Percentiles rank a stretch among this genome's conserved stretches.
phyloP scores from a whole-genome alignment of 768 basidiomycete species.

The Daedaleopsis sinensis region DNA sequence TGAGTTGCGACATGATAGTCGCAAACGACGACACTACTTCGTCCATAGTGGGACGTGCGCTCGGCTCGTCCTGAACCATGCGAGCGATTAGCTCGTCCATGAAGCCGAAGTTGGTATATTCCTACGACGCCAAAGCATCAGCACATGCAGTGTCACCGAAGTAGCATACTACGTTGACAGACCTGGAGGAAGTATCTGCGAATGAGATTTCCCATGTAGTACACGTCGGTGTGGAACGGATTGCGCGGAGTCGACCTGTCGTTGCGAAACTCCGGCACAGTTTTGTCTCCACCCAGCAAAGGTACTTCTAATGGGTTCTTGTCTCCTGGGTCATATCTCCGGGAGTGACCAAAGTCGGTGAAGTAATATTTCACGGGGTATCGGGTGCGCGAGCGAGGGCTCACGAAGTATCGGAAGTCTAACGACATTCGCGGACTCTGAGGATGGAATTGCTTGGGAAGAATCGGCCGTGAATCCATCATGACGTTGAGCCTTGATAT shows the following conservation, averaged over 20 bases:
- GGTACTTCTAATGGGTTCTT: conserved; percentile 25
- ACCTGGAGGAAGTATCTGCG: conserved; percentile 20
- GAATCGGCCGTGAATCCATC: conserved; percentile 18
- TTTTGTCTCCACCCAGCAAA: conserved; percentile 22
- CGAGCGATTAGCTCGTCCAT: conserved; percentile 28
- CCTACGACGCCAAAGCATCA: neutral
- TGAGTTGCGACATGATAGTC: neutral
- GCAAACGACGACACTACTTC: neutral
- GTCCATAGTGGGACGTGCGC: conserved; percentile 28
- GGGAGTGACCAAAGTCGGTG: conserved; percentile 29
- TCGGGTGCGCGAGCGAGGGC: conserved; percentile 22
- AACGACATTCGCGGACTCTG: neutral
- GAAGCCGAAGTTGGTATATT: conserved; percentile 25
- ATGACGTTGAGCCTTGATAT: conserved; percentile 18
- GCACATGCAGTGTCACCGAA: neutral
- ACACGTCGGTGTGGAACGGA: conserved; percentile 27
- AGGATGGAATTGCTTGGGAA: conserved; percentile 10
- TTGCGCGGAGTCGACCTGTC: conserved; percentile 5
- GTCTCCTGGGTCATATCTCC: conserved; percentile 30
- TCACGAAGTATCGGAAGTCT: conserved; percentile 7
- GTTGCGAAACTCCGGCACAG: conserved; percentile 25
- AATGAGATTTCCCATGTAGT: conserved; percentile 24
- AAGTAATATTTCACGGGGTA: conserved; percentile 31
- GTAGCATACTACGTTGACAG: neutral
- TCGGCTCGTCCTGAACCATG: conserved; percentile 32